These are phyloP conservation scores for Perilla frutescens DNA, from an alignment of 257 asterid species.

Conservation along the genomic window DNA sequence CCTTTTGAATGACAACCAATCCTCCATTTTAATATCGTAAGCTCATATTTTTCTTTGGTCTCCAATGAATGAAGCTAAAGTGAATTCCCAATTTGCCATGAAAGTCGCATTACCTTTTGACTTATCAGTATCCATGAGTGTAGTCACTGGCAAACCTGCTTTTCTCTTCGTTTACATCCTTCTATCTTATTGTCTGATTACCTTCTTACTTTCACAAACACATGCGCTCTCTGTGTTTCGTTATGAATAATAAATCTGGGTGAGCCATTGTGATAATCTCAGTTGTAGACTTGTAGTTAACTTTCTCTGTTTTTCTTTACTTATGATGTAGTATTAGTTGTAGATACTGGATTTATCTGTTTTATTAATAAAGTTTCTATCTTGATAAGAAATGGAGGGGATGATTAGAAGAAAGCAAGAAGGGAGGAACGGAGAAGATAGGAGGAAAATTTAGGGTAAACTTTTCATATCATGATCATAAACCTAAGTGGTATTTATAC, in stretches of 20 bases:
- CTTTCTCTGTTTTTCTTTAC: not conserved
- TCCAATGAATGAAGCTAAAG: not conserved
- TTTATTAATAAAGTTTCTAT: too few relatives aligned
- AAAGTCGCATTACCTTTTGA: constrained; percentile 5
- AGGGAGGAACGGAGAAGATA: too few relatives aligned
- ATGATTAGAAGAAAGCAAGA: too few relatives aligned
- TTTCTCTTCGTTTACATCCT: not conserved
- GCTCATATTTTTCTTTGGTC: not conserved
- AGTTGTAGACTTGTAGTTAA: not conserved
- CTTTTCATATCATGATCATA: too few relatives aligned
- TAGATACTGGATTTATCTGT: too few relatives aligned
- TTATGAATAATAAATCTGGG: not conserved
- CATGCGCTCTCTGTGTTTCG: not conserved
- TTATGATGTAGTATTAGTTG: not conserved
- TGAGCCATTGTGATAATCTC: not conserved
- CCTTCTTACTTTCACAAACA: constrained; percentile 2
- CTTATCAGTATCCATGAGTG: not conserved
- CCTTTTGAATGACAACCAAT: not conserved
- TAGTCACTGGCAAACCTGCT: constrained; percentile 8
- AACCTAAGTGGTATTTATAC: too few relatives aligned
- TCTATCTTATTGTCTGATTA: not conserved
- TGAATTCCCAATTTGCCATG: not conserved
- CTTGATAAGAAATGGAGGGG: too few relatives aligned
- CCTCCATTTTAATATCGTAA: not conserved
- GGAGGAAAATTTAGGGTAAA: too few relatives aligned